Percentiles rank a stretch among this genome's conserved stretches.
Conservation (phyloP, 495 filamentous ascomycete genomes). For the Neurospora africana region DNA sequence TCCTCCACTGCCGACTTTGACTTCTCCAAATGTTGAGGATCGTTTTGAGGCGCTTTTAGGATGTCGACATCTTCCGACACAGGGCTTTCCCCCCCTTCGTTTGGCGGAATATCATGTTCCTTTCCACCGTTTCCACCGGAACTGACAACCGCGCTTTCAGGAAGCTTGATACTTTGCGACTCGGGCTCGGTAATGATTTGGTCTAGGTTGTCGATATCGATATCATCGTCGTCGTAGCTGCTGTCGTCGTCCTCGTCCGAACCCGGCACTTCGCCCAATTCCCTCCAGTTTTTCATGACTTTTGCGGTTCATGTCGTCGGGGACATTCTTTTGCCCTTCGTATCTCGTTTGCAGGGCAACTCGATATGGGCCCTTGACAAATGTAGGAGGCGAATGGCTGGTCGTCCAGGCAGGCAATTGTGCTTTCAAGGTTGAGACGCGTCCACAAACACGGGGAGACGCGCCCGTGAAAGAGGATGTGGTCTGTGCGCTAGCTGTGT, state of each 20-base stretch:
- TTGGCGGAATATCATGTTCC: not conserved
- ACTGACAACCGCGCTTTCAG: not conserved
- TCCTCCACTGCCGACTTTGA: not conserved
- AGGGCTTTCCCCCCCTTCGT: not conserved
- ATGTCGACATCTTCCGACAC: slow-evolving; percentile 5
- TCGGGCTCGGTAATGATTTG: not conserved
- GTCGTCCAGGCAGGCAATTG: not conserved
- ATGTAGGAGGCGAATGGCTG: not conserved
- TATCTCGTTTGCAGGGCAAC: not conserved
- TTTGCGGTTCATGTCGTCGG: slow-evolving; percentile 16
- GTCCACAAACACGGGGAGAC: not conserved
- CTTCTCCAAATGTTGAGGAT: not conserved
- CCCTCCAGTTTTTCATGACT: slow-evolving; percentile 46
- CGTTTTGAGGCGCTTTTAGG: slow-evolving; percentile 8
- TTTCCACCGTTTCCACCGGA: not conserved
- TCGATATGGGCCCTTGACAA: not conserved
- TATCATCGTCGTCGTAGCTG: slow-evolving; percentile 30
- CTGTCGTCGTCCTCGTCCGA: slow-evolving; percentile 45
- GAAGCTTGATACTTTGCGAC: not conserved
- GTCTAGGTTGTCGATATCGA: slow-evolving; percentile 10
- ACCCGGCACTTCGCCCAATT: slow-evolving; percentile 47
- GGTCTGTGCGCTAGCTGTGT: not conserved
- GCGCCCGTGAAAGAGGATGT: not conserved
- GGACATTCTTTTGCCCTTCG: slow-evolving; percentile 13
- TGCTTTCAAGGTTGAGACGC: not conserved